These are phyloP conservation scores for Ceraceosorus guamensis DNA, from an alignment of 1,284 basidiomycete genomes.

Conservation along the genomic window DNA sequence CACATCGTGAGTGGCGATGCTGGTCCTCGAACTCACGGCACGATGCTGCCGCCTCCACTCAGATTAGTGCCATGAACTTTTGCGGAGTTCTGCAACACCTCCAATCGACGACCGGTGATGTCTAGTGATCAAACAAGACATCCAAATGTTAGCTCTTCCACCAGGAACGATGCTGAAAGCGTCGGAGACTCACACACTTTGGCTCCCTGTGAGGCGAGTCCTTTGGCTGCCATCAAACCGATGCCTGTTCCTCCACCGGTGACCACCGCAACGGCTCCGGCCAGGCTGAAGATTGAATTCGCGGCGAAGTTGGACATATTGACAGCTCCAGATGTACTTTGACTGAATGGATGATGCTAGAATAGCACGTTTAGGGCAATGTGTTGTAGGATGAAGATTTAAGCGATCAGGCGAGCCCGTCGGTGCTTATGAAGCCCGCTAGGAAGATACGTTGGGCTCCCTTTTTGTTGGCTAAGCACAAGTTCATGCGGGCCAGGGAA, in stretches of 20 bases:
- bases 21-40: slow-evolving; percentile 6
- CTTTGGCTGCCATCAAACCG: slow-evolving; percentile 33
- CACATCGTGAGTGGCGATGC: too few relatives aligned
- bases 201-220: slow-evolving; percentile 37
- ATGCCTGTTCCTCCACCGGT: slow-evolving; percentile 37
- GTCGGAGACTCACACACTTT: slow-evolving; percentile 20
- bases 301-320: neutral
- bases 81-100: slow-evolving; percentile 23
- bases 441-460: too few relatives aligned
- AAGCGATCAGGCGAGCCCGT: too few relatives aligned
- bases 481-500: too few relatives aligned
- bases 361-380: too few relatives aligned
- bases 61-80: slow-evolving; percentile 4
- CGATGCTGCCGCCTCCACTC: slow-evolving; percentile 6
- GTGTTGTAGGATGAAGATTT: too few relatives aligned
- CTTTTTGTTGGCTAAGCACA: too few relatives aligned
- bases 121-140: slow-evolving; percentile 7
- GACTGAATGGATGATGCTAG: too few relatives aligned
- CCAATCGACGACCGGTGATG: slow-evolving; percentile 29
- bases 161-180: neutral
- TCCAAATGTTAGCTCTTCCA: neutral
- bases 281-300: slow-evolving; percentile 21
- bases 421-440: too few relatives aligned
- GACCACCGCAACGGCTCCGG: slow-evolving; percentile 29
- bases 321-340: neutral